Evolutionary conservation across 148 eudicot genomes (phyloP).

Genomic region (Arbutus unedo): DNA sequence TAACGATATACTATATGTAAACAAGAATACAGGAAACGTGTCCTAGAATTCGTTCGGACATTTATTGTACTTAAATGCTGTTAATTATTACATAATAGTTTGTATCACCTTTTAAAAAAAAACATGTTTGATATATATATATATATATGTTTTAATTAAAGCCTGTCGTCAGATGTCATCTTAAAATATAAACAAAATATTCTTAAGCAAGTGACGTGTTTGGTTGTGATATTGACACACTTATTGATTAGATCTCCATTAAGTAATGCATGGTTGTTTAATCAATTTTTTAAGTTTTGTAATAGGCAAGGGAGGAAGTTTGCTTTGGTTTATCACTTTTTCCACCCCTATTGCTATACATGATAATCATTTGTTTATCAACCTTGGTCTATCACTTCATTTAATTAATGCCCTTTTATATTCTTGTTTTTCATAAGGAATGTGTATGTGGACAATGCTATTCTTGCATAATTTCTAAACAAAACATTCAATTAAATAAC

Average conservation of each 20-base stretch:
- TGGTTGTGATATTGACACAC: conserved; percentile 9
- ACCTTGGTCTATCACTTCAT: background rate
- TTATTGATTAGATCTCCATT: conserved; percentile 15
- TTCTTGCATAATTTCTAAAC: background rate
- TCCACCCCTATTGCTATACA: background rate
- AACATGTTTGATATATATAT: no score
- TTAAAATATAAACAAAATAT: background rate
- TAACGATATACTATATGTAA: no score
- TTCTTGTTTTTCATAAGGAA: background rate
- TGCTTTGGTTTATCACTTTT: background rate
- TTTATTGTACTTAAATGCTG: no score
- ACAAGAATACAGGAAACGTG: no score
- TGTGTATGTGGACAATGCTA: background rate
- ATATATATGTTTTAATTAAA: background rate
- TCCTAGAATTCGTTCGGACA: no score
- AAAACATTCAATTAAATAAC: background rate
- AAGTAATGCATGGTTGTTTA: background rate
- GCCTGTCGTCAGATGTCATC: conserved; percentile 1
- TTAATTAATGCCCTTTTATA: background rate
- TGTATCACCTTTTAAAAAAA: no score
- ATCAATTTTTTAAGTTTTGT: background rate
- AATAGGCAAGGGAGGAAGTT: background rate
- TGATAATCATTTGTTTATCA: background rate
- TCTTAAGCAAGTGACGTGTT: conserved; percentile 12
- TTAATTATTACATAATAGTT: no score